These are phyloP conservation scores for Microascus cirrosus DNA, from an alignment of 2,329 filamentous ascomycete species.

Conservation along the genomic window DNA sequence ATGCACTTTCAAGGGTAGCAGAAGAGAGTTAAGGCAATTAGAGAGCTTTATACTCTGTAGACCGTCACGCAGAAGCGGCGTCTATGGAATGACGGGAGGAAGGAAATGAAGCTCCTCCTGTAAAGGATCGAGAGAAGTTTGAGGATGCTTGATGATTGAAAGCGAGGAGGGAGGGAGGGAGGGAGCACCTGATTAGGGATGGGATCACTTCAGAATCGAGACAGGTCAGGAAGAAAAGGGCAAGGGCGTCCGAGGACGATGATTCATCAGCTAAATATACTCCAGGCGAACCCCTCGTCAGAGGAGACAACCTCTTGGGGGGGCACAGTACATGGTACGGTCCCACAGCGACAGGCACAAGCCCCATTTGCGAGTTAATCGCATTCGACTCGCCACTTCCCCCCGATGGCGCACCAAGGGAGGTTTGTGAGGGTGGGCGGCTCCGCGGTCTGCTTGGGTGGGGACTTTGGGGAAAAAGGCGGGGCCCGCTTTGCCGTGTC, in stretches of 20 bases:
- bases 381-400: not conserved
- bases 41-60: too few species aligned
- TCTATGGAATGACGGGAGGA: not conserved
- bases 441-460: not conserved
- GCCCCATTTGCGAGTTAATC: not conserved
- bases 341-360: not conserved
- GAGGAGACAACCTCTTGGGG: not conserved
- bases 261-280: not conserved
- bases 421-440: not conserved
- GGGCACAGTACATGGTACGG: not conserved
- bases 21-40: not conserved
- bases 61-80: too few species aligned
- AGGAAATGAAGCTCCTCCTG: not conserved
- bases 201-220: not conserved
- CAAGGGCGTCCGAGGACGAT: conserved; percentile 15
- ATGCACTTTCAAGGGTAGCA: not conserved
- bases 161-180: not conserved
- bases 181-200: not conserved
- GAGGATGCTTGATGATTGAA: not conserved
- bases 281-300: not conserved
- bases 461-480: conserved; percentile 1
- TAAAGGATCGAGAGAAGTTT: not conserved
- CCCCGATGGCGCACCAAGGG: not conserved
- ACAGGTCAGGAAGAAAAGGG: conserved; percentile 18
- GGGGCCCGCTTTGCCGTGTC: not conserved